Conservation (phyloP, 257 asterid genomes). For the Voacanga thouarsii region DNA sequence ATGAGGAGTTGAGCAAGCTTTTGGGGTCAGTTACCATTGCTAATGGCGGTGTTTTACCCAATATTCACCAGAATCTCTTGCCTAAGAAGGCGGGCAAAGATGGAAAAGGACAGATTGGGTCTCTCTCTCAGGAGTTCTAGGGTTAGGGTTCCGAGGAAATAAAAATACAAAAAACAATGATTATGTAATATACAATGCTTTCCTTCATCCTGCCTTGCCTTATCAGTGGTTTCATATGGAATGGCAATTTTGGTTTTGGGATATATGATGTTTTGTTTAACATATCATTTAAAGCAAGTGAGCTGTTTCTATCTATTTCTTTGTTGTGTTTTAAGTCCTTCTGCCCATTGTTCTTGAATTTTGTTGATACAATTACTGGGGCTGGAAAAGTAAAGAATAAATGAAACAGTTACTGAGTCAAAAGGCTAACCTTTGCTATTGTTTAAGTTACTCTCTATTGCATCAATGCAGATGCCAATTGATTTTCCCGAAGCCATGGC, state of each 20-base stretch:
- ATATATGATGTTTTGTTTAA: not conserved
- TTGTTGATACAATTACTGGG: too few relatives aligned
- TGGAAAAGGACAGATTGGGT: slow-evolving; percentile 24
- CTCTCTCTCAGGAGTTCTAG: slow-evolving; percentile 26
- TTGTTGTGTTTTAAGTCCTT: not conserved
- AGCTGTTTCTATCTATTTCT: not conserved
- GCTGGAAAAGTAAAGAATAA: too few relatives aligned
- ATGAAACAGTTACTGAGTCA: not conserved
- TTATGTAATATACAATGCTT: too few relatives aligned
- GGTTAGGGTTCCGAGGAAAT: not conserved
- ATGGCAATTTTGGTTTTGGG: not conserved
- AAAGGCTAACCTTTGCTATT: not conserved
- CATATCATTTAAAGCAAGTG: not conserved
- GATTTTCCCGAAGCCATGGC: slow-evolving; percentile 65
- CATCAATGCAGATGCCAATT: slow-evolving; percentile 56
- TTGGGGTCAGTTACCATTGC: slow-evolving; percentile 25
- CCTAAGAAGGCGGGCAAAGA: slow-evolving; percentile 22
- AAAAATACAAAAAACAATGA: not conserved
- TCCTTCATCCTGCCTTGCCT: not conserved
- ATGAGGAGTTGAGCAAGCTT: slow-evolving; percentile 28
- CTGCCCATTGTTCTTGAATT: not conserved
- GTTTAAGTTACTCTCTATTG: slow-evolving; percentile 38
- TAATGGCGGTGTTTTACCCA: slow-evolving; percentile 27
- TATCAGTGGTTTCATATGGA: not conserved
- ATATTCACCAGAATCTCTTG: slow-evolving; percentile 20